A percentile compares a stretch with the other conserved stretches of the same genome.
Evolutionary conservation across 805 yeast species (phyloP).

Genomic region (Saturnispora silvae): DNA sequence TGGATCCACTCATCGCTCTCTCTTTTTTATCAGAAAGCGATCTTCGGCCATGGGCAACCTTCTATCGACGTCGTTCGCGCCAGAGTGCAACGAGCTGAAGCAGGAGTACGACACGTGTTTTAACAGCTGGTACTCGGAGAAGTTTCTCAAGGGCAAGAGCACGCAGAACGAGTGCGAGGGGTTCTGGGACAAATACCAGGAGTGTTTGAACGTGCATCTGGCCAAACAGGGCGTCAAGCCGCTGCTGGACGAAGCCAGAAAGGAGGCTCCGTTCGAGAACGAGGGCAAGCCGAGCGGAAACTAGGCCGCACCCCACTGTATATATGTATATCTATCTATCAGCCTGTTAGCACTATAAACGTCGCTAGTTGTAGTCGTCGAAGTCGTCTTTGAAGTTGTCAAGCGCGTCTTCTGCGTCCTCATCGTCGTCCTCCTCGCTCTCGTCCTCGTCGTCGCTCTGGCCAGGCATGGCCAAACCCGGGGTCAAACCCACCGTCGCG

Average conservation of each 20-base stretch:
- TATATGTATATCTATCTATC: constrained; percentile 11
- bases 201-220: constrained; percentile 69
- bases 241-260: constrained; percentile 78
- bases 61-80: constrained; percentile 87
- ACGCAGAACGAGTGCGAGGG: constrained; percentile 81
- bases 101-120: constrained; percentile 86
- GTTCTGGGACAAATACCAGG: constrained; percentile 77
- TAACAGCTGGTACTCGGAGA: constrained; percentile 90
- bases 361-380: constrained; percentile 16
- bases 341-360: too few relatives aligned
- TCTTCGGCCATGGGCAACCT: constrained; percentile 72
- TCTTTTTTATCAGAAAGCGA: too few relatives aligned
- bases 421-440: constrained; percentile 13
- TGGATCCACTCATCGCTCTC: too few relatives aligned
- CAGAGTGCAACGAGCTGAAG: constrained; percentile 87
- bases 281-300: constrained; percentile 37
- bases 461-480: constrained; percentile 80
- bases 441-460: constrained; percentile 39
- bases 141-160: constrained; percentile 53
- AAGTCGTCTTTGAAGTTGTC: constrained; percentile 21
- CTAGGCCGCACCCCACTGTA: not conserved
- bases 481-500: constrained; percentile 59
- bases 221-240: constrained; percentile 69
- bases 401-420: not conserved
- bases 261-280: constrained; percentile 78